These are phyloP conservation scores for Fusarium xyrophilum DNA, from an alignment of 2,329 filamentous ascomycete species.

Conservation along the genomic window DNA sequence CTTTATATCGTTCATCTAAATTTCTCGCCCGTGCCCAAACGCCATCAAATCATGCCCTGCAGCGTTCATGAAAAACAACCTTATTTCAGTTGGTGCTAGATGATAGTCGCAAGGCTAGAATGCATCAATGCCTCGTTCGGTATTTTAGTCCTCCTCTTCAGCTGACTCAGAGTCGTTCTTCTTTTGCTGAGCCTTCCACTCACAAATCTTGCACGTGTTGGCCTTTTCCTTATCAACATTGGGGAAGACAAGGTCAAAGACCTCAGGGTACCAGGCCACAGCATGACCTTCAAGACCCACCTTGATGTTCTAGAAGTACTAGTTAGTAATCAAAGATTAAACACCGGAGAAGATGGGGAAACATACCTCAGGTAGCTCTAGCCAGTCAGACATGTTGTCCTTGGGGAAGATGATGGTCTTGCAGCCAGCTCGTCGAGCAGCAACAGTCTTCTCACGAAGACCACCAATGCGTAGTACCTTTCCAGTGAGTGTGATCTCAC, in stretches of 20 bases:
- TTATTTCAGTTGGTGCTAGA: not conserved
- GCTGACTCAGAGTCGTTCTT: conserved; percentile 48
- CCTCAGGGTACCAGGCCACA: conserved; percentile 91
- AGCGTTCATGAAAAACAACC: not conserved
- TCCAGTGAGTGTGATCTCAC: conserved; percentile 93
- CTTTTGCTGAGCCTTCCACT: conserved; percentile 58
- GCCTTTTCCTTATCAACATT: conserved; percentile 75
- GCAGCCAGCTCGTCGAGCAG: conserved; percentile 88
- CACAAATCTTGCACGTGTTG: conserved; percentile 73
- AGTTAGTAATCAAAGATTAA: conserved; percentile 4
- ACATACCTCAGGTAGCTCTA: conserved; percentile 93
- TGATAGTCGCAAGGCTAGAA: conserved; percentile 1
- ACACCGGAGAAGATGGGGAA: not conserved
- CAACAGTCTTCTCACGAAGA: conserved; percentile 94
- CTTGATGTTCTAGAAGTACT: conserved; percentile 83
- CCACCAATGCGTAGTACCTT: conserved; percentile 96
- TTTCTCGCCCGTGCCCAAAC: conserved; percentile 41
- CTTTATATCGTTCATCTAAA: conserved; percentile 43
- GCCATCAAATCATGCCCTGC: conserved; percentile 37
- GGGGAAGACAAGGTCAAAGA: conserved; percentile 91
- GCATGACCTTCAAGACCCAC: conserved; percentile 90
- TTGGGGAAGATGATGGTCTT: conserved; percentile 93
- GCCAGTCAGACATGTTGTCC: conserved; percentile 96
- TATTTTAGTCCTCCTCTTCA: conserved; percentile 46
- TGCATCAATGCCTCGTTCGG: conserved; percentile 1